Evolutionary conservation across 2,329 filamentous ascomycete genomes (phyloP).

Genomic region (Tolypocladium inflatum): DNA sequence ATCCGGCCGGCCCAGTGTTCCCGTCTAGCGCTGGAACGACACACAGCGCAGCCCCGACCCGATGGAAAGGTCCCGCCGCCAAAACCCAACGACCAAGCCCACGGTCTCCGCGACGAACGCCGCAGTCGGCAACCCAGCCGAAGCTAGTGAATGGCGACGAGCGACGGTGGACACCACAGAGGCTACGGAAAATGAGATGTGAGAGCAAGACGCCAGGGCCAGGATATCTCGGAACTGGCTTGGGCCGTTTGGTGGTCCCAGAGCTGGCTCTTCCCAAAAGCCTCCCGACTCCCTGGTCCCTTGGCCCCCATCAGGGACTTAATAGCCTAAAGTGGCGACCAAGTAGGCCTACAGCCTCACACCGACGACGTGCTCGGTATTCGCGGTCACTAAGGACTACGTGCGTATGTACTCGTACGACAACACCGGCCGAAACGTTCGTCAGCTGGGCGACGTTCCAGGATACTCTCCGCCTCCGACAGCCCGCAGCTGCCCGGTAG

Average conservation of each 20-base stretch:
- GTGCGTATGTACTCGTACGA: neutral
- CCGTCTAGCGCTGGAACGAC: too few relatives aligned
- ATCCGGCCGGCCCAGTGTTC: neutral
- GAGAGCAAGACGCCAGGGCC: neutral
- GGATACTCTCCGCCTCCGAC: neutral
- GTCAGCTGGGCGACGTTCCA: neutral
- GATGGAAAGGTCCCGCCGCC: neutral
- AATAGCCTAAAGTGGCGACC: neutral
- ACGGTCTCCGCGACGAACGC: neutral
- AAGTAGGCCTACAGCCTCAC: neutral
- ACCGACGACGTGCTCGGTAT: neutral
- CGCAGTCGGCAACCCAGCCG: slow-evolving; percentile 5
- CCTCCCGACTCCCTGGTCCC: neutral
- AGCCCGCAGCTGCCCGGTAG: neutral
- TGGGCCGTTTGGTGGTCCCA: neutral
- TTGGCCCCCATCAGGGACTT: neutral
- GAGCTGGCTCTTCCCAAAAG: neutral
- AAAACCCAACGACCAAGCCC: neutral
- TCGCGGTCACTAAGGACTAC: neutral
- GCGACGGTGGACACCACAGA: neutral
- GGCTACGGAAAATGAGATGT: neutral
- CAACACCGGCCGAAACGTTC: neutral
- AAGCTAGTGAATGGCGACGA: neutral
- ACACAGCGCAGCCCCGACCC: too few relatives aligned
- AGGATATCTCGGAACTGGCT: neutral